Evolutionary conservation across 306 rosid genomes (phyloP).

Genomic region (Pterocarpus santalinus): DNA sequence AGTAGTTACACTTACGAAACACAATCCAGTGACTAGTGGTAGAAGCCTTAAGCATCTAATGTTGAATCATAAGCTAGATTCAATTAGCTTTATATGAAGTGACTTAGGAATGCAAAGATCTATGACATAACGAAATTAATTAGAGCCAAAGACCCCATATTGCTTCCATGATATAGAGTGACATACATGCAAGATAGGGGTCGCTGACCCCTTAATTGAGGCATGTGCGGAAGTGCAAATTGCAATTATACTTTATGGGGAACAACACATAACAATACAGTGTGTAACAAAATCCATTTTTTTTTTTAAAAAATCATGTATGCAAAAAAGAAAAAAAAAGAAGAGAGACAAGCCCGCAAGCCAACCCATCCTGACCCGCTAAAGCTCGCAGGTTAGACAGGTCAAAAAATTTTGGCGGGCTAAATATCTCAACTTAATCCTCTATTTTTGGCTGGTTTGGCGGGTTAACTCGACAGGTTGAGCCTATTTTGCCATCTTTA

Average conservation of each 20-base stretch:
- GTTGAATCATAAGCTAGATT: conserved; percentile 39
- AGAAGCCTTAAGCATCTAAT: conserved; percentile 26
- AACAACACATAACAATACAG: not conserved
- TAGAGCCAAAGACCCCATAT: conserved; percentile 34
- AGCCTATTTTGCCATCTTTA: too few species aligned
- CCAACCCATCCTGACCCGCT: too few species aligned
- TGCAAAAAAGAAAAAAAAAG: too few species aligned
- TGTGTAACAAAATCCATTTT: too few species aligned
- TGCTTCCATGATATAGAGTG: conserved; percentile 37
- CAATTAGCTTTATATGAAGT: conserved; percentile 6
- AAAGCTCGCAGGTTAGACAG: too few species aligned
- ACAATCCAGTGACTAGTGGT: conserved; percentile 20
- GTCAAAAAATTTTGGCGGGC: too few species aligned
- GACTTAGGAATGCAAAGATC: conserved; percentile 34
- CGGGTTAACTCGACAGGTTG: too few species aligned
- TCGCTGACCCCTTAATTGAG: conserved; percentile 46
- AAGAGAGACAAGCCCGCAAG: too few species aligned
- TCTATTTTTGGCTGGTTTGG: too few species aligned
- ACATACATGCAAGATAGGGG: conserved; percentile 40
- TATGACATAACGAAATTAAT: conserved; percentile 5
- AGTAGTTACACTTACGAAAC: conserved; percentile 11
- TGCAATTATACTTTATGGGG: conserved; percentile 41
- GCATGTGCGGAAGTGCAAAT: conserved; percentile 56
- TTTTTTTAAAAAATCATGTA: too few species aligned
- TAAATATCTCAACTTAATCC: too few species aligned